Percentiles rank a stretch among this genome's conserved stretches.
These are phyloP conservation scores for Dispira parvispora DNA, from an alignment of 192 early-diverging fungal species.

Conservation along the genomic window DNA sequence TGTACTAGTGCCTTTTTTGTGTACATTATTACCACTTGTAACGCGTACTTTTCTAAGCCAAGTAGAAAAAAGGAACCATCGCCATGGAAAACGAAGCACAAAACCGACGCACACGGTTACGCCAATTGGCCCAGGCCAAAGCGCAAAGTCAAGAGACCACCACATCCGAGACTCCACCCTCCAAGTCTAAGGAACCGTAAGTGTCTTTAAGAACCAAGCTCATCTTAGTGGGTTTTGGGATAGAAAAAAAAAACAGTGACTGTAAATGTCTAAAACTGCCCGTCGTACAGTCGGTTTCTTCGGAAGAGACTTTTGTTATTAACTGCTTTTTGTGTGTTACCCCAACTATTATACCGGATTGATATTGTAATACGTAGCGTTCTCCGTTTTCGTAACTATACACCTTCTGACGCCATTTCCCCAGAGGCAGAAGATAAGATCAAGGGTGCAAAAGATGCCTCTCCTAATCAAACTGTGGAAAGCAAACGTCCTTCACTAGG, in stretches of 20 bases:
- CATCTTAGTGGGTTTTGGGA: neutral
- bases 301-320: neutral
- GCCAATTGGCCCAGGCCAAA: neutral
- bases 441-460: neutral
- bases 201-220: neutral
- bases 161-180: neutral
- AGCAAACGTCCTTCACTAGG: neutral
- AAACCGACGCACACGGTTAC: neutral
- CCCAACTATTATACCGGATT: neutral
- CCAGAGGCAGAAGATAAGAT: neutral
- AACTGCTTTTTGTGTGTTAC: neutral
- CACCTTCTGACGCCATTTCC: neutral
- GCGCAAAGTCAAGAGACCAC: neutral
- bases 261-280: neutral
- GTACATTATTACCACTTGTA: too few species aligned
- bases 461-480: neutral
- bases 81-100: neutral
- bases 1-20: too few species aligned
- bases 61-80: too few species aligned
- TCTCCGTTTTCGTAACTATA: neutral
- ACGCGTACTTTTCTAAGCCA: too few species aligned
- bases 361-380: neutral
- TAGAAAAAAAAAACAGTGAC: neutral
- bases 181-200: neutral
- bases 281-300: neutral